phyloP scores from a whole-genome alignment of 495 filamentous ascomycete genomes.

The Penicillium tannophilum region DNA sequence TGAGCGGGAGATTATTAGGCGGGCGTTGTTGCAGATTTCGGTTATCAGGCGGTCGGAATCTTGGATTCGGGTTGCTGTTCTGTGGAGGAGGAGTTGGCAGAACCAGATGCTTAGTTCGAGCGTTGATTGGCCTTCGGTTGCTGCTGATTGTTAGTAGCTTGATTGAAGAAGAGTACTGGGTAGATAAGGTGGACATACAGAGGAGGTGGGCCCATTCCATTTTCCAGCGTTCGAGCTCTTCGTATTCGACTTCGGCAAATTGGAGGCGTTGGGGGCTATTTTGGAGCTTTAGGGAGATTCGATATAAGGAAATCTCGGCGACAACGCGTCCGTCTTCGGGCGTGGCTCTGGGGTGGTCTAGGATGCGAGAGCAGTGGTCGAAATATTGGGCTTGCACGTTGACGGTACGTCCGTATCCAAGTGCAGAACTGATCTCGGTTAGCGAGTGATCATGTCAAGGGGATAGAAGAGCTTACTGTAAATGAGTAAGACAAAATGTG shows the following conservation, averaged over 20 bases:
- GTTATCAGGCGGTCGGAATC: conserved; percentile 32
- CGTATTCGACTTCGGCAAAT: conserved; percentile 35
- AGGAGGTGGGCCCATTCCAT: conserved; percentile 44
- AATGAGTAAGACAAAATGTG: conserved; percentile 39
- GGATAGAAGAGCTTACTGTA: conserved; percentile 35
- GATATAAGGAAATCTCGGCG: conserved; percentile 43
- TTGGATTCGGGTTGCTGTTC: conserved; percentile 35
- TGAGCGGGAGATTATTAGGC: conserved; percentile 39
- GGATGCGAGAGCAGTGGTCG: conserved; percentile 38
- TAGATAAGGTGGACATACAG: conserved; percentile 18
- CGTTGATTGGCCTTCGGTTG: conserved; percentile 35
- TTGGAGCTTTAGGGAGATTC: conserved; percentile 35
- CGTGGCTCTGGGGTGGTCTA: conserved; percentile 38
- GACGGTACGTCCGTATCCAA: conserved; percentile 40
- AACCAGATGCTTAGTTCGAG: conserved; percentile 43
- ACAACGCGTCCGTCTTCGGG: conserved; percentile 40
- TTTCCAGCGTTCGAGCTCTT: conserved; percentile 45
- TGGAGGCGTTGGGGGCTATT: conserved; percentile 33
- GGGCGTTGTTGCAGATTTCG: conserved; percentile 38
- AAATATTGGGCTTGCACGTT: conserved; percentile 39
- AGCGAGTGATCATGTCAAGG: not conserved
- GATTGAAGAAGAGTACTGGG: not conserved
- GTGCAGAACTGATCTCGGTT: conserved; percentile 32
- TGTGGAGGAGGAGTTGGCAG: conserved; percentile 42
- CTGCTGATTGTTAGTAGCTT: conserved; percentile 22